Evolutionary conservation across 768 basidiomycete species (phyloP).

Genomic region (Mycena polygramma): DNA sequence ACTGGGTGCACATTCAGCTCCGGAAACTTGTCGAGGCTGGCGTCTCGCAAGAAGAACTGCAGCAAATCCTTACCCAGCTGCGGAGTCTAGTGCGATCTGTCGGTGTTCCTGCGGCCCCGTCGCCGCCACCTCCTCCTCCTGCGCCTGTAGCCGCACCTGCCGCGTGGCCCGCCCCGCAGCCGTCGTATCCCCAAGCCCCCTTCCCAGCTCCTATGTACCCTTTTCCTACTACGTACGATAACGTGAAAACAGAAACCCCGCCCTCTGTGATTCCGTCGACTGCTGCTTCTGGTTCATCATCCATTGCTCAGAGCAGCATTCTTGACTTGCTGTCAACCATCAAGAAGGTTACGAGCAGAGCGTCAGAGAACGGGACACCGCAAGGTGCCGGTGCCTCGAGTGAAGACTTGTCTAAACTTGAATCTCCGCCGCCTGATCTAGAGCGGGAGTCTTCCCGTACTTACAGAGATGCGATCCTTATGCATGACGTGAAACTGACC

Average conservation of each 20-base stretch:
- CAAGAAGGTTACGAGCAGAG: constrained; percentile 79
- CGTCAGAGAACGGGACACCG: constrained; percentile 68
- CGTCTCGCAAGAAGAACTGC: constrained; percentile 84
- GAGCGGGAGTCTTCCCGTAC: constrained; percentile 63
- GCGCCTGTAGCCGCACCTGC: constrained; percentile 25
- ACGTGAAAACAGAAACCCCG: constrained; percentile 45
- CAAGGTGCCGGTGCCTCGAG: constrained; percentile 60
- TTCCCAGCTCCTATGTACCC: constrained; percentile 37
- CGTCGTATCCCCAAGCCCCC: constrained; percentile 45
- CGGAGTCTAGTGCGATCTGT: constrained; percentile 69
- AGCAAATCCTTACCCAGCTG: constrained; percentile 80
- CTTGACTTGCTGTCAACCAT: constrained; percentile 75
- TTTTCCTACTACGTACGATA: constrained; percentile 37
- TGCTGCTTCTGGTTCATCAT: constrained; percentile 44
- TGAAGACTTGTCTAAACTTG: constrained; percentile 51
- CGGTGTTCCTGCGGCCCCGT: constrained; percentile 54
- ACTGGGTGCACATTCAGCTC: constrained; percentile 55
- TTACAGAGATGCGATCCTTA: constrained; percentile 73
- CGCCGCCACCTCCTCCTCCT: constrained; percentile 37
- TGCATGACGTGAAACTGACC: constrained; percentile 71
- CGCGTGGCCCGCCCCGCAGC: constrained; percentile 41
- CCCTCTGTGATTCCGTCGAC: constrained; percentile 47
- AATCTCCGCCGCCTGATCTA: constrained; percentile 49
- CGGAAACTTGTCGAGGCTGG: constrained; percentile 82
- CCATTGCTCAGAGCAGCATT: constrained; percentile 58